Conservation (phyloP, 1,284 basidiomycete species). For the Tylopilus sp. region DNA sequence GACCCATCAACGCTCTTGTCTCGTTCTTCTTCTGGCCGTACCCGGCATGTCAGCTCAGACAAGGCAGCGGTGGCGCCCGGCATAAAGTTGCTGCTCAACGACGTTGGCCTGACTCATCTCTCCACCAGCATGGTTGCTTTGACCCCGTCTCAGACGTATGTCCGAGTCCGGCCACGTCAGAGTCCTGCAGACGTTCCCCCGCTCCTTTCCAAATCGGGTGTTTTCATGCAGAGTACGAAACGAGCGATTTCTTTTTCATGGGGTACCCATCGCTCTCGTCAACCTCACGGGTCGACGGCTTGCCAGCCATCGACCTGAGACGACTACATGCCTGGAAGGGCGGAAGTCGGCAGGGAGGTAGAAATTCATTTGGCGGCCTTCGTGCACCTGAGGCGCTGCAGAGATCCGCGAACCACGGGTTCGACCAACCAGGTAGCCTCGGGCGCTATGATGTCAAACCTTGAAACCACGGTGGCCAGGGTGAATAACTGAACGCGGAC, state of each 20-base stretch:
- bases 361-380: conserved; percentile 1
- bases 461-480: neutral
- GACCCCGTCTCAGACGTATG: neutral
- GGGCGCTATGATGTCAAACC: too few relatives aligned
- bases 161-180: neutral
- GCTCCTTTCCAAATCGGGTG: too few relatives aligned
- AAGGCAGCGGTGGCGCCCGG: neutral
- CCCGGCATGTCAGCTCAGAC: neutral
- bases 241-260: neutral
- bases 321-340: neutral
- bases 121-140: neutral
- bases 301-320: conserved; percentile 7
- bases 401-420: neutral
- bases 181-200: neutral
- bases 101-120: neutral
- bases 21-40: too few relatives aligned
- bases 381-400: too few relatives aligned
- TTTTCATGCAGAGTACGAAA: neutral
- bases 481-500: neutral
- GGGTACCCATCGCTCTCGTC: neutral
- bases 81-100: neutral
- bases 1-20: too few relatives aligned
- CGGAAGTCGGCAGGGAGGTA: neutral
- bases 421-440: neutral
- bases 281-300: conserved; percentile 6